Conservation (phyloP, 805 yeast species). For the Suhomyces xylopsoci region DNA sequence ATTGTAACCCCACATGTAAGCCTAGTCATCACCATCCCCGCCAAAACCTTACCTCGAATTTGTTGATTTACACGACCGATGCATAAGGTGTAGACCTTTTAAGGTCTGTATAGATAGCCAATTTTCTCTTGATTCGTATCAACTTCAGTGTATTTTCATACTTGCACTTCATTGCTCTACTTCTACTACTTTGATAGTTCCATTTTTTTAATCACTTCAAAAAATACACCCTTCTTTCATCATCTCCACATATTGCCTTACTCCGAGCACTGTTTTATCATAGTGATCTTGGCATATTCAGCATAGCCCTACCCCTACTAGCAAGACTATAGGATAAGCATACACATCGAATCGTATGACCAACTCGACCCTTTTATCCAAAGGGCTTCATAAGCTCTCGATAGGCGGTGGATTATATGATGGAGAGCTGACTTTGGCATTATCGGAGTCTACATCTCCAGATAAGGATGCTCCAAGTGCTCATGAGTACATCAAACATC, state of each 20-base stretch:
- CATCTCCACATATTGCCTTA: neutral
- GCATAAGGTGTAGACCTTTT: neutral
- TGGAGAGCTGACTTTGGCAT: too few relatives aligned
- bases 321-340: neutral
- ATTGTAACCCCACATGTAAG: conserved; percentile 1
- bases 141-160: neutral
- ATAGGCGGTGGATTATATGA: neutral
- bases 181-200: neutral
- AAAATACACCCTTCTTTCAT: neutral
- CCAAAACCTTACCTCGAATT: neutral
- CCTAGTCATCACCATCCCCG: conserved; percentile 1
- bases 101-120: neutral
- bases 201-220: neutral
- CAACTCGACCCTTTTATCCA: conserved; percentile 8
- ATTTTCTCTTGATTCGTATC: neutral
- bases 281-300: neutral
- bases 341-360: neutral
- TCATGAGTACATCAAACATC: conserved; percentile 19
- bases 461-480: conserved; percentile 3
- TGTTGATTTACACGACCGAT: neutral
- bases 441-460: neutral
- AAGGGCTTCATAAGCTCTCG: conserved; percentile 11
- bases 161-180: neutral
- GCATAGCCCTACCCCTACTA: neutral
- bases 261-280: neutral